A percentile compares a stretch with the other conserved stretches of the same genome.
Conservation (phyloP, 2,329 filamentous ascomycete genomes). For the Sporothrix inflata region DNA sequence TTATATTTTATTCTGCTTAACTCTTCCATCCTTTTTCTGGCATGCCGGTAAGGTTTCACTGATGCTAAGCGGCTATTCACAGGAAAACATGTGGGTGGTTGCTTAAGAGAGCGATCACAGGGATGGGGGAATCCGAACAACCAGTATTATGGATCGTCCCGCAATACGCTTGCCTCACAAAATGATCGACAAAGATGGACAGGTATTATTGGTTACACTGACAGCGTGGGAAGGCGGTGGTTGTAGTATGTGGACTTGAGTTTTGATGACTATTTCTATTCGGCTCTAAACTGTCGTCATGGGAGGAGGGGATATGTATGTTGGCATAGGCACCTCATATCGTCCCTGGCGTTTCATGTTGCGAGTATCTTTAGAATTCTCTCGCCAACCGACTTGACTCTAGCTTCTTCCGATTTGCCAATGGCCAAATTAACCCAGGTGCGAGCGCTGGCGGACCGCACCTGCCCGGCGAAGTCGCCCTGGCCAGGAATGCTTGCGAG, state of each 20-base stretch:
- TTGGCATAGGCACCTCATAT: background rate
- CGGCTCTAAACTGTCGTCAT: no score
- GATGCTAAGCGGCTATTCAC: background rate
- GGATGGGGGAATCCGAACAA: no score
- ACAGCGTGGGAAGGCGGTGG: no score
- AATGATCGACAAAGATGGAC: no score
- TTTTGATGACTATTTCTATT: no score
- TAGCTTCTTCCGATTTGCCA: slow-evolving; percentile 50
- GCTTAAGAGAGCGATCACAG: no score
- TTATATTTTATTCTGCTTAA: no score
- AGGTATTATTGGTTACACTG: no score
- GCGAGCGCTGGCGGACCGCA: slow-evolving; percentile 40
- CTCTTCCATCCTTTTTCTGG: background rate
- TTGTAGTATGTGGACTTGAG: no score
- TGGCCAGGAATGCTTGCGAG: slow-evolving; percentile 50
- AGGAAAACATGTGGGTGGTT: background rate
- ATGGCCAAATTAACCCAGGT: slow-evolving; percentile 45
- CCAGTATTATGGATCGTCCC: no score
- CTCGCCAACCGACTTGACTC: slow-evolving; percentile 44
- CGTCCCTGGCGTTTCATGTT: background rate
- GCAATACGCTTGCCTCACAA: no score
- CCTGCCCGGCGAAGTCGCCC: slow-evolving; percentile 44
- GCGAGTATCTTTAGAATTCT: slow-evolving; percentile 26
- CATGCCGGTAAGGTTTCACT: background rate
- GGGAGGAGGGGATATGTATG: no score